Percentiles rank a stretch among this genome's conserved stretches.
These are phyloP conservation scores for Calcarisporium arbuscula DNA, from an alignment of 2,329 filamentous ascomycete species.

Conservation along the genomic window DNA sequence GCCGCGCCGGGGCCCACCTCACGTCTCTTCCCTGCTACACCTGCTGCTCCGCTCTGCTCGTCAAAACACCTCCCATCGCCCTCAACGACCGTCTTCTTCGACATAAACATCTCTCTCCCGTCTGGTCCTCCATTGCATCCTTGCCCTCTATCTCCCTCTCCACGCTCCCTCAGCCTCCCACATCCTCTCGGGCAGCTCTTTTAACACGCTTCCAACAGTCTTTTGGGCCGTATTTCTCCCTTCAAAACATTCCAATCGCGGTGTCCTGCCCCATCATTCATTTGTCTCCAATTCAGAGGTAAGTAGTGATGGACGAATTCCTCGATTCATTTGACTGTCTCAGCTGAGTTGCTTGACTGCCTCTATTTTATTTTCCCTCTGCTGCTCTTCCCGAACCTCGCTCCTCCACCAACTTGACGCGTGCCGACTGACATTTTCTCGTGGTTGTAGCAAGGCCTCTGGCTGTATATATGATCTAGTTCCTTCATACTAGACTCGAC, in stretches of 20 bases:
- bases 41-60: slow-evolving; percentile 21
- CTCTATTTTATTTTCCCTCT: slow-evolving; percentile 10
- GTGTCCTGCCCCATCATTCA: slow-evolving; percentile 21
- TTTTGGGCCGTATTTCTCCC: slow-evolving; percentile 18
- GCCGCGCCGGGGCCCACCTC: slow-evolving; percentile 13
- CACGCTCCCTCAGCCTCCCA: slow-evolving; percentile 10
- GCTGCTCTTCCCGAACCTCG: slow-evolving; percentile 6
- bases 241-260: slow-evolving; percentile 30
- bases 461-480: slow-evolving; percentile 12
- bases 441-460: slow-evolving; percentile 10
- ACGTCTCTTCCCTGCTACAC: slow-evolving; percentile 9
- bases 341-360: slow-evolving; percentile 11
- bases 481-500: slow-evolving; percentile 17
- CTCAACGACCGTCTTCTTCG: slow-evolving; percentile 22
- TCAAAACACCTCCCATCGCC: slow-evolving; percentile 31
- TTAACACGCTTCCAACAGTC: slow-evolving; percentile 21
- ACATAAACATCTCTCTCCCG: slow-evolving; percentile 28
- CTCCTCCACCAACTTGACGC: slow-evolving; percentile 10
- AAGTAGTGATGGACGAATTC: slow-evolving; percentile 23
- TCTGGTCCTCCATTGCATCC: slow-evolving; percentile 14
- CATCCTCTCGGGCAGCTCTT: slow-evolving; percentile 15
- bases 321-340: slow-evolving; percentile 23
- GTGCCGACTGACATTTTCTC: slow-evolving; percentile 12
- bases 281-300: slow-evolving; percentile 29
- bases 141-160: slow-evolving; percentile 15